Evolutionary conservation across 2,329 filamentous ascomycete species (phyloP), one percentile per base, ranked within the genome.

Genomic region (Sporothrix inflata): DNA sequence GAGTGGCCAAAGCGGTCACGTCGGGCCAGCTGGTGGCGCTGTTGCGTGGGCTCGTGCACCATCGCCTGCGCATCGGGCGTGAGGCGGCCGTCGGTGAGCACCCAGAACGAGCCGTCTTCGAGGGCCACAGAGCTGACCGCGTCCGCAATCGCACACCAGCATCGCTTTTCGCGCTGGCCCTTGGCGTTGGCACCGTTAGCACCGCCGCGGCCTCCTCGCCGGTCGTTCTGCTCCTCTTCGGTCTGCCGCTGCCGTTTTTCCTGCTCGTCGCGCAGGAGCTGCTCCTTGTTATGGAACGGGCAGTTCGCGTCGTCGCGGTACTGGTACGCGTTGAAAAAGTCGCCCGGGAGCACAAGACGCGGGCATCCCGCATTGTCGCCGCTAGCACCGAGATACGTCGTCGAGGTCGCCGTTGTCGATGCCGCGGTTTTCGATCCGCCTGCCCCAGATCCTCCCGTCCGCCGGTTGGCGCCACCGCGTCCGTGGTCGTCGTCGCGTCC

Each of bases 1-100:
- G 84, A 85, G 75, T 88, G 87, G 0, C 83, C 83, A 73, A 86
- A 86, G 2, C 76, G 77, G 73, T 87, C 85, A 3, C 78, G 74
- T 0, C 75, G 60, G 14, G 78, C 77, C 21, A 82, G 74, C 24
- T 72, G 70, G 42, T 67, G 66, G 16, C 55, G 73, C 51, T 70
- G 73, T 38, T 70, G 70, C 27, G 74, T 70, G 6, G 75, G 75
- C 27, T 78, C 74, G 4, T 76, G 61, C 40, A 79, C 70, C 24
- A 78, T 60, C 2, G 71, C 73, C 27, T 74, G 61, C 2, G 77
- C 78, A 6, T 75, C 74, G 0, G 76, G 78, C 72, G 81, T 78
- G 73, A 81, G 73, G 55, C 77, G 70, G 30, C 79, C 75, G 34
- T 74, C 75, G 24, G 76, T 74, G 55, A 79, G 69, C 49, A 80